Evolutionary conservation across 2,329 filamentous ascomycete genomes (phyloP), one percentile per base, ranked within the genome.

Genomic region (Gaeumannomyces tritici): DNA sequence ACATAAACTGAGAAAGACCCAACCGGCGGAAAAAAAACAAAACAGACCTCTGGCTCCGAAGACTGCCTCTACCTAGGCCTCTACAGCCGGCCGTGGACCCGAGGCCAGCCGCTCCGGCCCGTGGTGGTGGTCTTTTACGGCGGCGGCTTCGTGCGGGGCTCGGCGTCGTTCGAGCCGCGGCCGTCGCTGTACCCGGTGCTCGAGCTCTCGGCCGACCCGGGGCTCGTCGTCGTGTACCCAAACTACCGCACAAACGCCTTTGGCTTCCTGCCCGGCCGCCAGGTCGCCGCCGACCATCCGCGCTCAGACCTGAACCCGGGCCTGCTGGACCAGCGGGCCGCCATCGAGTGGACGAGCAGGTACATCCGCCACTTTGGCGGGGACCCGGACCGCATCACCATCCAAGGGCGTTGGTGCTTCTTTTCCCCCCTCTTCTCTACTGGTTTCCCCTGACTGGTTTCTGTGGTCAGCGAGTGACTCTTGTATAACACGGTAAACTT

Each of bases 51-150:
- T 56, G 80, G 80, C 15, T 77, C 77, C 27, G 84, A 87, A 73
- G 84, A 87, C 67, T 87, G 84, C 66, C 74, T 87, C 18, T 86
- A 85, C 64, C 76, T 88, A 2, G 82, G 82, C 13, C 73, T 88
- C 0, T 87, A 84, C 71, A 79, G 81, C 5, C 78, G 83, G 0
- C 84, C 83, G 3, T 87, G 83, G 83, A 73, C 69, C 0, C 27
- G 62, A 1, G 69, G 69, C 1, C 68, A 75, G n/a, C 71, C 79
- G 1, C 75, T 79, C 4, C 75, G 81, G 3, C 84, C 85, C 0
- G 84, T 88, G 0, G 76, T 88, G 0, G 78, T 87, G 3, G 79
- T 79, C 4, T 86, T 85, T 68, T 85, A 83, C 68, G 85, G 85
- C 61, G 85, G 85, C 15, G 85, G 77, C 2, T 88, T 84, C 72